phyloP scores from a whole-genome alignment of 768 basidiomycete species.

The Boletus patriciae region DNA sequence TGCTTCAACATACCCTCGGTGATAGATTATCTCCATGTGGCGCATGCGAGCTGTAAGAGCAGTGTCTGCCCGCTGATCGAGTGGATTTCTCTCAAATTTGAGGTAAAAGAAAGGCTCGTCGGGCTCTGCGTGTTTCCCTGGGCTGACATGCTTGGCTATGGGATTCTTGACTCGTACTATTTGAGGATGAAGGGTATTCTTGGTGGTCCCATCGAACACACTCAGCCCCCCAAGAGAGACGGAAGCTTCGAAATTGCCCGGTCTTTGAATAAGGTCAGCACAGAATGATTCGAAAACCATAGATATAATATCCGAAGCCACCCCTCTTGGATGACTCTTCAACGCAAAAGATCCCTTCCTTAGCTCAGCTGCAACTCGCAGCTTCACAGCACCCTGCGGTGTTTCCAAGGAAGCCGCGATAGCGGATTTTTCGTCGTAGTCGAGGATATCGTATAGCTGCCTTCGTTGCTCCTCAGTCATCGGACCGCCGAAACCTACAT shows the following conservation, averaged over 20 bases:
- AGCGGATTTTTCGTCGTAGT: conserved; percentile 87
- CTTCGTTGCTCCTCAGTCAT: conserved; percentile 91
- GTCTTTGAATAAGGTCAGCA: conserved; percentile 80
- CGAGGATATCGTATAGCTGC: conserved; percentile 85
- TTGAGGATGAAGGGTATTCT: conserved; percentile 77
- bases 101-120: conserved; percentile 80
- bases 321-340: conserved; percentile 67
- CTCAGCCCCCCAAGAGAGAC: conserved; percentile 83
- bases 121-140: conserved; percentile 27
- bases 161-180: conserved; percentile 80
- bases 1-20: conserved; percentile 89
- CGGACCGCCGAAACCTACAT: conserved; percentile 56
- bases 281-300: conserved; percentile 85
- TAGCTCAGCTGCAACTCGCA: conserved; percentile 72
- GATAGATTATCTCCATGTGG: conserved; percentile 96
- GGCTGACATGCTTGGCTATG: conserved; percentile 33
- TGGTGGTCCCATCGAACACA: conserved; percentile 90
- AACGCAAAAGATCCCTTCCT: conserved; percentile 87
- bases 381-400: conserved; percentile 77
- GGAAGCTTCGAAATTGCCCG: conserved; percentile 82
- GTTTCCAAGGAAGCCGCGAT: conserved; percentile 67
- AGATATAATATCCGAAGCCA: conserved; percentile 72
- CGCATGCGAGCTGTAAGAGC: conserved; percentile 87
- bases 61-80: conserved; percentile 89
- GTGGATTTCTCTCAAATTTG: conserved; percentile 88